Evolutionary conservation across 352 stramenopile species (phyloP), one percentile per base, ranked within the genome.

Genomic region (Chrysophaeum taylorii): DNA sequence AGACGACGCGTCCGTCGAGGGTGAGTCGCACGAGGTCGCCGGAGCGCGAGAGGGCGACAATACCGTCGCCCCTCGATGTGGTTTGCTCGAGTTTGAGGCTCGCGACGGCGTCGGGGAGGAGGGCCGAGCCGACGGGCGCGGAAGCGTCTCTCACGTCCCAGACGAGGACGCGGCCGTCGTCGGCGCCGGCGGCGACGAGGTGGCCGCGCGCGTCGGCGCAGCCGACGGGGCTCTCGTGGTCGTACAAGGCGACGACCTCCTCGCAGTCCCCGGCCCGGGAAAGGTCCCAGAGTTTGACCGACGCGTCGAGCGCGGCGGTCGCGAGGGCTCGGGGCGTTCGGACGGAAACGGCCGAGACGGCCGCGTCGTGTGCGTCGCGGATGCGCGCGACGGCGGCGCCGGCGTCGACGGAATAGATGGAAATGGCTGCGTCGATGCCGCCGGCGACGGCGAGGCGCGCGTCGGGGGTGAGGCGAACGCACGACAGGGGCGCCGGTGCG

Each of bases 241-340:
- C 76, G 62, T 76, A 78, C 23, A 81, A 71, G 48, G 79, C 77
- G 31, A 81, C 45, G 18, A 77, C 29, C 25, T 70, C 70, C 0
- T 42, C 16, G 0, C 48, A 36, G 0, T 69, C 33, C 2, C 57
- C 57, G 14, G 31, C 4, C 4, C 16, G 14, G 15, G 12, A 48
- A 64, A 70, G 12, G 37, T 0, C 2, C 74, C 71, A 81, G 14
- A 84, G 60, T 61, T 83, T 84, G 31, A 84, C 78, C 0, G 78
- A 72, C 21, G 76, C 77, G 50, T 84, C 79, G 74, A 73, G 78
- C 7, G 76, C 75, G 0, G 78, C 76, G 18, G 75, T 79, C 4
- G 69, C 68, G 5, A 82, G 53, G 7, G 43, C 31, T 27, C n/a
- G 25, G 43, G 25, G 16, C 9, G 23, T 23, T n/a, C n/a, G n/a